Evolutionary conservation across 139 green algal species (phyloP).

Genomic region (Micractinium sp.): DNA sequence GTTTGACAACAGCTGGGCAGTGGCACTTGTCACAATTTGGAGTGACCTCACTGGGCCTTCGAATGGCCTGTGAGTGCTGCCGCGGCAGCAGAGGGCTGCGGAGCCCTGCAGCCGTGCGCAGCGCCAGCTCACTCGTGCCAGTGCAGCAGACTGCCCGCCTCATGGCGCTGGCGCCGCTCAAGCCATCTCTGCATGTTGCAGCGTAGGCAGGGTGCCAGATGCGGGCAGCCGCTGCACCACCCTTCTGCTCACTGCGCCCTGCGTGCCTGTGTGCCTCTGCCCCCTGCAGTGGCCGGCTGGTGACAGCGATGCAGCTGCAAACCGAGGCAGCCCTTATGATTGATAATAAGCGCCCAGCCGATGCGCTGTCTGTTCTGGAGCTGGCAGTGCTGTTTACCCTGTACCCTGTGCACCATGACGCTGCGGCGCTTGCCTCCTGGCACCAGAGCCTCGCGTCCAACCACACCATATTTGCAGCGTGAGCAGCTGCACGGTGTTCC

Average conservation of each 20-base stretch:
- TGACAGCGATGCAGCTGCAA: conserved; percentile 32
- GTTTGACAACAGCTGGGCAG: conserved; percentile 36
- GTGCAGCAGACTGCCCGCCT: no score
- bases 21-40: conserved; percentile 27
- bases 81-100: not conserved
- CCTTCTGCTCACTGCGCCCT: not conserved
- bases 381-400: conserved; percentile 26
- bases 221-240: not conserved
- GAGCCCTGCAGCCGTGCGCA: no score
- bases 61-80: conserved; percentile 33
- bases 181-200: no score
- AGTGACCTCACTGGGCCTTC: conserved; percentile 33
- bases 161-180: no score
- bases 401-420: conserved; percentile 25
- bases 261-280: no score
- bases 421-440: conserved; percentile 12
- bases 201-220: not conserved
- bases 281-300: conserved; percentile 25
- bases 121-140: no score
- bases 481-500: not conserved
- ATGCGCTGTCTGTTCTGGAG: conserved; percentile 17
- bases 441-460: conserved; percentile 31
- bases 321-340: conserved; percentile 19
- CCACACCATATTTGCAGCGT: conserved; percentile 18
- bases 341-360: not conserved